Evolutionary conservation across 1,284 basidiomycete genomes (phyloP), one percentile per base, ranked within the genome.

Genomic region (Ceratobasidium sp.): DNA sequence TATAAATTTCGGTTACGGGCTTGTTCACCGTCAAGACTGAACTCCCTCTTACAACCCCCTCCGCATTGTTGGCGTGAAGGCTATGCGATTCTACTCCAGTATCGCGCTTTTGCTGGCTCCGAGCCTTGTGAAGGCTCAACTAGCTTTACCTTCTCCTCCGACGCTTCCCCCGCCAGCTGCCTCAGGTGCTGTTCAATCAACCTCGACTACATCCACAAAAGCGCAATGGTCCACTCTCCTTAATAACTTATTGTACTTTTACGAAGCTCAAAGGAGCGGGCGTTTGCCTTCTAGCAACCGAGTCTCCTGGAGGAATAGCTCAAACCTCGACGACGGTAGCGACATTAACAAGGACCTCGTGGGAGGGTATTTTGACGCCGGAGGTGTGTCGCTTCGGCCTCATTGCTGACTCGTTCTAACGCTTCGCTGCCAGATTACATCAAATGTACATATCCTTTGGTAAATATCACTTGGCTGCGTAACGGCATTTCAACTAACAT

Each of bases 281-380:
- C 82, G 82, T 53, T 83, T 96, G 4, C 86, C 90, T 0, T 75
- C 78, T 12, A 83, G 82, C 4, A 92, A 92, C 73, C 85, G 94
- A 27, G 92, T 96, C 0, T 75, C 83, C 15, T 97, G 95, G 95
- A 83, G 95, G 58, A 96, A 97, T 74, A 85, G 88, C 71, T 93
- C 90, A 76, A 85, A 86, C 22, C 75, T 89, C 29, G 79, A 87
- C 31, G 95, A 98, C 78, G 95, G 94, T 10, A 78, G 82, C 68
- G 89, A 93, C 73, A 88, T 84, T 34, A 82, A 83, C 2, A 76
- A 94, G 17, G 91, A 97, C 77, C 80, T 97, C 52, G 86, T 83
- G 27, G 93, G 93, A 73, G 95, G 95, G 3, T 96, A 90, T 78
- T 96, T 93, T 75, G 94, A 96, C 82, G 94, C 94, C 65, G 94